These are phyloP conservation scores for Kodamaea sp. DNA, from an alignment of 1,139 yeast species.

Conservation along the genomic window DNA sequence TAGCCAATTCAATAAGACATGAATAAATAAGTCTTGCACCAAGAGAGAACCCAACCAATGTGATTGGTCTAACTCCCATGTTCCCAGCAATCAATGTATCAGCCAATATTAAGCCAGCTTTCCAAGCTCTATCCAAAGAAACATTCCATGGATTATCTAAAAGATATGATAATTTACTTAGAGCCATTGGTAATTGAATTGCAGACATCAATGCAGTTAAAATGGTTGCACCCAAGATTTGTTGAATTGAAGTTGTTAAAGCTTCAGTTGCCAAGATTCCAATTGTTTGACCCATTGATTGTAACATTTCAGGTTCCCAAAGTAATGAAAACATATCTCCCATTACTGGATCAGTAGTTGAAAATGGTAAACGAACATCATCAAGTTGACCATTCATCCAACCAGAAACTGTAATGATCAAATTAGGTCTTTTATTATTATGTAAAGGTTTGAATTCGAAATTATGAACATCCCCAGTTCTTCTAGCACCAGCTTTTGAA, in stretches of 20 bases:
- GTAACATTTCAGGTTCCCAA: constrained; percentile 99
- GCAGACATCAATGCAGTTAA: constrained; percentile 95
- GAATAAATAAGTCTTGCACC: constrained; percentile 94
- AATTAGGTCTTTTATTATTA: constrained; percentile 82
- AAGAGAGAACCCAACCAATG: constrained; percentile 87
- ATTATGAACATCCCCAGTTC: constrained; percentile 90
- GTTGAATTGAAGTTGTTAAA: constrained; percentile 88
- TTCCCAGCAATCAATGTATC: constrained; percentile 85
- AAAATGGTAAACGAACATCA: constrained; percentile 94
- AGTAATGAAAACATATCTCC: constrained; percentile 88
- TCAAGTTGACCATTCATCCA: constrained; percentile 97
- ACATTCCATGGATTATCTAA: constrained; percentile 98
- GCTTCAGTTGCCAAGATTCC: constrained; percentile 92
- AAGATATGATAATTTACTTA: constrained; percentile 83
- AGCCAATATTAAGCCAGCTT: constrained; percentile 88
- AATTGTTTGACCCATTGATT: constrained; percentile 94
- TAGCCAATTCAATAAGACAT: constrained; percentile 82
- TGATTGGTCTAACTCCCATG: constrained; percentile 88
- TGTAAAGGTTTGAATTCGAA: constrained; percentile 92
- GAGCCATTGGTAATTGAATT: constrained; percentile 85
- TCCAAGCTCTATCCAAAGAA: constrained; percentile 95
- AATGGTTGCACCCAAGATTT: constrained; percentile 88
- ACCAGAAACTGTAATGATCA: constrained; percentile 90
- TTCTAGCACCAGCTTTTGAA: constrained; percentile 72
- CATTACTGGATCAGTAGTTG: constrained; percentile 96